These are phyloP conservation scores for Termitomyces sp. DNA, from an alignment of 768 basidiomycete genomes.

Conservation along the genomic window DNA sequence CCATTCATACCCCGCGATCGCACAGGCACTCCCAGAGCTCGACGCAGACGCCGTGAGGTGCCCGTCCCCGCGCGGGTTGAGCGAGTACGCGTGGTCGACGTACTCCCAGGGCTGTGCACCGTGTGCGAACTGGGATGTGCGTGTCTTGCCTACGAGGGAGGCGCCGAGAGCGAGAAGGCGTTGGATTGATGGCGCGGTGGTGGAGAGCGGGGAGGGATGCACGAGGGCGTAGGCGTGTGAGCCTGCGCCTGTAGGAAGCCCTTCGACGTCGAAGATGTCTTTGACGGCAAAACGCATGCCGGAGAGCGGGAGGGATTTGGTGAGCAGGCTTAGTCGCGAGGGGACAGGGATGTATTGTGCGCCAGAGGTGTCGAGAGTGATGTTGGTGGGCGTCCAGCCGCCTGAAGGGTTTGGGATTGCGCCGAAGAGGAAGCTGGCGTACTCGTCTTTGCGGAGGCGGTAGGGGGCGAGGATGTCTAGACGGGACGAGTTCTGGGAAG, in stretches of 20 bases:
- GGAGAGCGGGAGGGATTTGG: conserved; percentile 27
- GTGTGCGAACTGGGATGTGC: conserved; percentile 49
- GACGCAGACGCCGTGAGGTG: conserved; percentile 31
- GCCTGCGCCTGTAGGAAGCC: conserved; percentile 30
- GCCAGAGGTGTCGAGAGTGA: neutral
- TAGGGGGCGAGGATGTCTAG: conserved; percentile 24
- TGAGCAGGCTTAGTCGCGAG: conserved; percentile 29
- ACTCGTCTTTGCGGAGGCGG: conserved; percentile 37
- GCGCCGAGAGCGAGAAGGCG: conserved; percentile 44
- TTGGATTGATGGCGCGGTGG: conserved; percentile 37
- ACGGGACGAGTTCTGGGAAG: neutral
- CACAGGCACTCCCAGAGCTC: conserved; percentile 34
- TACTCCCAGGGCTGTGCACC: conserved; percentile 37
- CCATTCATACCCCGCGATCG: conserved; percentile 33
- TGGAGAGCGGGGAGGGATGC: conserved; percentile 26
- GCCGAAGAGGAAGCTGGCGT: conserved; percentile 39
- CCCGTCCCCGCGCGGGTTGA: conserved; percentile 33
- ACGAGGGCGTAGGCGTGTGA: conserved; percentile 27
- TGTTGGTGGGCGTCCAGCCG: too few species aligned
- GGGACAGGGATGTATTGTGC: conserved; percentile 9
- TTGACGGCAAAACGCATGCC: conserved; percentile 48
- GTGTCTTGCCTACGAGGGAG: conserved; percentile 48
- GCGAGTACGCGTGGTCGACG: conserved; percentile 29
- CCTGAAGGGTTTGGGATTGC: neutral
- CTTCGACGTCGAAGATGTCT: conserved; percentile 31